Conservation (phyloP, 768 basidiomycete genomes). For the Auriscalpium vulgare region DNA sequence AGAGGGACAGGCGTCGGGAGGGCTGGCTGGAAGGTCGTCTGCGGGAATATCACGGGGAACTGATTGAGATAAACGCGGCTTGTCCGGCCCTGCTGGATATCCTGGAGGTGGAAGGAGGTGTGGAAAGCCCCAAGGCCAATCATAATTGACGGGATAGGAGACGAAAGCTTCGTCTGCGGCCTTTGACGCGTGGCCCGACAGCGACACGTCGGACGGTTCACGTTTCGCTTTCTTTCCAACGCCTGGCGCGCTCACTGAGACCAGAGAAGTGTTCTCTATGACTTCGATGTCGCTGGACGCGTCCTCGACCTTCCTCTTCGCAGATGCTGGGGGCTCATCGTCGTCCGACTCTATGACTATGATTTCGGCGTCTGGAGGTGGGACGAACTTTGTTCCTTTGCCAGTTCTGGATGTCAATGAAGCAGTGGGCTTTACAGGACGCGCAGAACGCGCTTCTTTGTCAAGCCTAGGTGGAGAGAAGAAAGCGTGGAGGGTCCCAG, state of each 20-base stretch:
- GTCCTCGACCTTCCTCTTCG: slow-evolving; percentile 9
- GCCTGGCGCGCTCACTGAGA: neutral
- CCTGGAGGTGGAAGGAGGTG: too few species aligned
- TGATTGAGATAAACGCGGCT: too few species aligned
- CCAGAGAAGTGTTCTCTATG: neutral
- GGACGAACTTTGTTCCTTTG: neutral
- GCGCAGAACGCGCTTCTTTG: neutral
- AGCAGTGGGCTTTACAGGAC: neutral
- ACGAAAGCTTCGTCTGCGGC: neutral
- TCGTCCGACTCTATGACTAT: slow-evolving; percentile 27
- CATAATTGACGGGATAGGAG: too few species aligned
- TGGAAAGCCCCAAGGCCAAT: too few species aligned
- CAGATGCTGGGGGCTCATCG: slow-evolving; percentile 7
- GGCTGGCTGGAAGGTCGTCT: too few species aligned
- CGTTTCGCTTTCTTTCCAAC: slow-evolving; percentile 5
- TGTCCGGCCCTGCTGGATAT: too few species aligned
- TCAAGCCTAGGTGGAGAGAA: slow-evolving; percentile 4
- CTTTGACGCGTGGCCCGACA: too few species aligned
- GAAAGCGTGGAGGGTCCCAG: slow-evolving; percentile 8
- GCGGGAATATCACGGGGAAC: too few species aligned
- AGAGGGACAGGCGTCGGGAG: too few species aligned
- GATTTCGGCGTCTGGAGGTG: slow-evolving; percentile 13
- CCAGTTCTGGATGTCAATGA: neutral
- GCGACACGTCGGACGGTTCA: neutral
- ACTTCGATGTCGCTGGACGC: slow-evolving; percentile 15